These are phyloP conservation scores for Rhodotorula kratochvilovae DNA, from an alignment of 768 basidiomycete species.

Conservation along the genomic window DNA sequence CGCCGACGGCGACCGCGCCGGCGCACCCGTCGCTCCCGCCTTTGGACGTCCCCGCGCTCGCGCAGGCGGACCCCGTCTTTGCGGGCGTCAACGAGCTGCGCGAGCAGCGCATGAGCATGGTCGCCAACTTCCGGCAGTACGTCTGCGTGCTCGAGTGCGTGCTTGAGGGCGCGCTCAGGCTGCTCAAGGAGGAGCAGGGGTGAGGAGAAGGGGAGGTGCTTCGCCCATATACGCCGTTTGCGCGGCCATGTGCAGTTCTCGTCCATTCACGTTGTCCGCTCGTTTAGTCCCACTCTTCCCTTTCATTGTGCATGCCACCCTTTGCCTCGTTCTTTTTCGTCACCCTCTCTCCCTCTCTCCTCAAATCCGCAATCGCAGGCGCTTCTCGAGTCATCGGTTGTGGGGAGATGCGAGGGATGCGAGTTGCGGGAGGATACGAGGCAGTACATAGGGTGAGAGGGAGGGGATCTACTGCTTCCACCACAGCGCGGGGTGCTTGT, in stretches of 20 bases:
- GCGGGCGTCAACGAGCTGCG: slow-evolving; percentile 87
- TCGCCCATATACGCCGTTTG: no score
- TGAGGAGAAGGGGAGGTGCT: no score
- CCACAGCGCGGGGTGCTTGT: slow-evolving; percentile 22
- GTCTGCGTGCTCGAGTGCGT: slow-evolving; percentile 33
- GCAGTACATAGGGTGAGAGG: rapidly evolving
- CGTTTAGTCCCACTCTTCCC: no score
- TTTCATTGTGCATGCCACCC: neutral
- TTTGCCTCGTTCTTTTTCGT: neutral
- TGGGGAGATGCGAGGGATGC: neutral
- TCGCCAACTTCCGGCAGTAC: slow-evolving; percentile 79
- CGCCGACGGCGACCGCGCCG: neutral
- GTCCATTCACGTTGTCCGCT: no score
- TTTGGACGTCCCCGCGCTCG: slow-evolving; percentile 51
- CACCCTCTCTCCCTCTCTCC: neutral
- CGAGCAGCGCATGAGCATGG: slow-evolving; percentile 92
- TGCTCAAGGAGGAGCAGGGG: neutral
- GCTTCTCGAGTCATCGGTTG: neutral
- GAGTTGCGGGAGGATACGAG: neutral
- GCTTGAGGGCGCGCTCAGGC: slow-evolving; percentile 11
- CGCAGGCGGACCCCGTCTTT: slow-evolving; percentile 66
- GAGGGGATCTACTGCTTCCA: slow-evolving; percentile 5
- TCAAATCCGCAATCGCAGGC: neutral
- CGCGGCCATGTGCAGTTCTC: no score
- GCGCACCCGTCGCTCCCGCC: neutral